Percentiles rank a stretch among this genome's conserved stretches.
These are phyloP conservation scores for Scedosporium apiospermum DNA, from an alignment of 2,329 filamentous ascomycete genomes.

Conservation along the genomic window DNA sequence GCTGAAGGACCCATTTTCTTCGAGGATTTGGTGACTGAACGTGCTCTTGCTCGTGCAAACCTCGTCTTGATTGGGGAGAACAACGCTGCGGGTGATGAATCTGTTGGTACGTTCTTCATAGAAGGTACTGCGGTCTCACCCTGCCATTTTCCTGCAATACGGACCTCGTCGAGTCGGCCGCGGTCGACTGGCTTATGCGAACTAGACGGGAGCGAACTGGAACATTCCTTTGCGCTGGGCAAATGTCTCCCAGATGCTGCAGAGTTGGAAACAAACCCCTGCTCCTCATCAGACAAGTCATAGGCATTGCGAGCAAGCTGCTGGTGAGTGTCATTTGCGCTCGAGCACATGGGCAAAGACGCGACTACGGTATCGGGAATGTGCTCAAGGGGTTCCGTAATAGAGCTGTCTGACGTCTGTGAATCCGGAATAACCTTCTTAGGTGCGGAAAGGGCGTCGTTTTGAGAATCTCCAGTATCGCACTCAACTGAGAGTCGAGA, in stretches of 20 bases:
- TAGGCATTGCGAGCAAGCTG: slow-evolving; percentile 10
- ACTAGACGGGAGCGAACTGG: neutral
- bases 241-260: neutral
- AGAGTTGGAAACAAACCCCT: slow-evolving; percentile 6
- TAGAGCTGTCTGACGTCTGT: too few species aligned
- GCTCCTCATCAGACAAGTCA: slow-evolving; percentile 26
- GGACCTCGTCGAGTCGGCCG: too few species aligned
- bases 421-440: too few species aligned
- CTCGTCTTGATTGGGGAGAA: neutral
- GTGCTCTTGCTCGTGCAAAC: too few species aligned
- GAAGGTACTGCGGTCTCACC: too few species aligned
- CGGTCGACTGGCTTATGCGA: neutral
- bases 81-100: neutral
- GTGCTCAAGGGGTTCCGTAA: too few species aligned
- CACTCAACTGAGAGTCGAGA: neutral
- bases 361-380: too few species aligned
- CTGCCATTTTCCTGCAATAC: too few species aligned
- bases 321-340: neutral
- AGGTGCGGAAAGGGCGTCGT: too few species aligned
- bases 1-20: too few species aligned
- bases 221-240: neutral
- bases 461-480: neutral
- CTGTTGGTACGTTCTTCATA: neutral
- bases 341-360: too few species aligned
- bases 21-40: too few species aligned